A percentile compares a stretch with the other conserved stretches of the same genome.
These are phyloP conservation scores for Fusarium sp. DNA, from an alignment of 2,329 filamentous ascomycete genomes.

Conservation along the genomic window DNA sequence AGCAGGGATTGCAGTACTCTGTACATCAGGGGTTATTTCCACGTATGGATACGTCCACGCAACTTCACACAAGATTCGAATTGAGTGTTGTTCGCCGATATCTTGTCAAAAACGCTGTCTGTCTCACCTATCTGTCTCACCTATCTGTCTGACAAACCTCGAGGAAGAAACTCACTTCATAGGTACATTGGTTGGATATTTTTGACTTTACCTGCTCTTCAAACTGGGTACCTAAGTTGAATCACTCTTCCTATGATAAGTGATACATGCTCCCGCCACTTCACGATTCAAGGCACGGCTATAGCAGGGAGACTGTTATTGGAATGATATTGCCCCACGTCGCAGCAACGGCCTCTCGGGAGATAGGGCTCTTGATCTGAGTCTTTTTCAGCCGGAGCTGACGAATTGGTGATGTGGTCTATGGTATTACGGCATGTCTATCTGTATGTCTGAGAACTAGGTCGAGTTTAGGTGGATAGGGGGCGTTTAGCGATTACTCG, in stretches of 20 bases:
- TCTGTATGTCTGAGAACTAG: not conserved
- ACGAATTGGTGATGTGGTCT: constrained; percentile 18
- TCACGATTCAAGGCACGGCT: constrained; percentile 9
- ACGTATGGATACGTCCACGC: constrained; percentile 1
- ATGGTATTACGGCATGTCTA: not conserved
- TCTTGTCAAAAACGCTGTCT: not conserved
- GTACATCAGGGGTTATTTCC: constrained; percentile 20
- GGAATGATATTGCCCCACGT: constrained; percentile 37
- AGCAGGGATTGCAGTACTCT: constrained; percentile 11
- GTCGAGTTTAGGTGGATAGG: constrained; percentile 23
- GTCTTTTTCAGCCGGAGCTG: constrained; percentile 11
- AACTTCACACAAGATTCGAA: constrained; percentile 1
- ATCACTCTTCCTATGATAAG: not conserved
- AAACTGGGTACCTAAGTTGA: not conserved
- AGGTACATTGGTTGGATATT: constrained; percentile 3
- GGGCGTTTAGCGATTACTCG: constrained; percentile 13
- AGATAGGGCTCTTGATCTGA: constrained; percentile 8
- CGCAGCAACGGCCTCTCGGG: constrained; percentile 9
- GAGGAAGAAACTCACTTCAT: not conserved
- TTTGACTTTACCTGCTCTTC: not conserved
- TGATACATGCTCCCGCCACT: not conserved
- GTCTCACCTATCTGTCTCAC: not conserved
- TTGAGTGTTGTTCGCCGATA: constrained; percentile 1
- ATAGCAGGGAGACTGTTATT: constrained; percentile 18
- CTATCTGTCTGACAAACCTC: not conserved